Evolutionary conservation across 2,329 filamentous ascomycete genomes (phyloP).

Genomic region (Colletotrichum horii): DNA sequence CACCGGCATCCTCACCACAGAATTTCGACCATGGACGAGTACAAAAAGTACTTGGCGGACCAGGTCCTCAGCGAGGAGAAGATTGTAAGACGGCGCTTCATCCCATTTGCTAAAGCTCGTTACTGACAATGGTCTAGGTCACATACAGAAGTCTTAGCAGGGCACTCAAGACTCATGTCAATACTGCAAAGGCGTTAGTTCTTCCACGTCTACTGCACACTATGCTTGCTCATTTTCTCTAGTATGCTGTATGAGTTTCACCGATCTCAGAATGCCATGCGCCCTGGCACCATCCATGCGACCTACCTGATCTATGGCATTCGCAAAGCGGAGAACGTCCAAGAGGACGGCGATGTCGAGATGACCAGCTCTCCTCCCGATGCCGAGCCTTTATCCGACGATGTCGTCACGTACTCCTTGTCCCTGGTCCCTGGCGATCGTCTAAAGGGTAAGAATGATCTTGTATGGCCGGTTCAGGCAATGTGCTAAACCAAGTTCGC

Average conservation of each 20-base stretch:
- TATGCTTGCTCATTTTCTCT: slow-evolving; percentile 48
- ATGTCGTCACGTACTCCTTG: slow-evolving; percentile 62
- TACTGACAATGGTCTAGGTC: slow-evolving; percentile 58
- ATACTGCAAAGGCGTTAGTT: slow-evolving; percentile 84
- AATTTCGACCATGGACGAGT: slow-evolving; percentile 56
- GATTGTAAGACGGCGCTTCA: slow-evolving; percentile 55
- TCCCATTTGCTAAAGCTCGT: neutral
- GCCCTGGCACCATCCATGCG: slow-evolving; percentile 78
- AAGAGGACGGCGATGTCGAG: slow-evolving; percentile 68
- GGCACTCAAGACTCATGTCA: slow-evolving; percentile 82
- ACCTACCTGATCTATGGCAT: slow-evolving; percentile 88
- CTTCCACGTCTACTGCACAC: neutral
- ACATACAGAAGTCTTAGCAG: slow-evolving; percentile 88
- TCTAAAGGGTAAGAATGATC: slow-evolving; percentile 60
- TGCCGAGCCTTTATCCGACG: slow-evolving; percentile 52
- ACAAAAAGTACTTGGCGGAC: slow-evolving; percentile 75
- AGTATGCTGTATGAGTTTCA: slow-evolving; percentile 92
- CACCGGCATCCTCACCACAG: neutral
- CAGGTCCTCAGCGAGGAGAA: slow-evolving; percentile 78
- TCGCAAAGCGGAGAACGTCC: slow-evolving; percentile 47
- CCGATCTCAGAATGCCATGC: slow-evolving; percentile 75
- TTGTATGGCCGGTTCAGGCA: slow-evolving; percentile 3
- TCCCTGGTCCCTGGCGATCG: slow-evolving; percentile 75
- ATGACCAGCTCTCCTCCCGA: slow-evolving; percentile 72
- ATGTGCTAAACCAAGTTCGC: slow-evolving; percentile 5